Evolutionary conservation across 2,329 filamentous ascomycete genomes (phyloP).

Genomic region (Fusarium pseudograminearum): DNA sequence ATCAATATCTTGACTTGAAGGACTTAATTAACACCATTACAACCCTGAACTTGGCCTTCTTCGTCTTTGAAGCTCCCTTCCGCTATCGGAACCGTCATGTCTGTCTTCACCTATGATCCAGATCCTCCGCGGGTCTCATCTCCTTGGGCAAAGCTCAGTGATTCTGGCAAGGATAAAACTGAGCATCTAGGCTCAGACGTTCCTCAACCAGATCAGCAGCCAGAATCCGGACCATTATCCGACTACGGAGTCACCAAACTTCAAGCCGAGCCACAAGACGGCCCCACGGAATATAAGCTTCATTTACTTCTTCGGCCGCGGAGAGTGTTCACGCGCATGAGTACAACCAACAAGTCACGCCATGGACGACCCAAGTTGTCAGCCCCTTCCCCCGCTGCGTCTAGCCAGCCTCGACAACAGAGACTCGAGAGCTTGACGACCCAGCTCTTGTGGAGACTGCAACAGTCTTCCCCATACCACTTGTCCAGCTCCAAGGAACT

Average conservation of each 20-base stretch:
- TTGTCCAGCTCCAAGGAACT: conserved; percentile 80
- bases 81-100: conserved; percentile 67
- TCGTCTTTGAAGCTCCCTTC: background rate
- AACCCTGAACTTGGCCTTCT: background rate
- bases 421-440: conserved; percentile 93
- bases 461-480: conserved; percentile 94
- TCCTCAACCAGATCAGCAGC: conserved; percentile 43
- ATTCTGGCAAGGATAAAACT: conserved; percentile 54
- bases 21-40: background rate
- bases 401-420: conserved; percentile 80
- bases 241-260: conserved; percentile 79
- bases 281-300: conserved; percentile 96
- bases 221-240: conserved; percentile 59
- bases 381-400: conserved; percentile 56
- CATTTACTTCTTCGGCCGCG: conserved; percentile 86
- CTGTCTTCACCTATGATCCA: conserved; percentile 94
- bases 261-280: conserved; percentile 91
- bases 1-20: conserved; percentile 38
- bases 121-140: conserved; percentile 90
- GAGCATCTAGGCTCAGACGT: conserved; percentile 39
- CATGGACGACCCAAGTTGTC: conserved; percentile 35
- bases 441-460: conserved; percentile 91
- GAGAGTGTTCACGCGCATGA: conserved; percentile 78
- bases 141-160: conserved; percentile 80
- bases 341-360: conserved; percentile 61